A percentile compares a stretch with the other conserved stretches of the same genome.
These are phyloP conservation scores for Penicillium paxilli DNA, from an alignment of 495 filamentous ascomycete genomes.

Conservation along the genomic window DNA sequence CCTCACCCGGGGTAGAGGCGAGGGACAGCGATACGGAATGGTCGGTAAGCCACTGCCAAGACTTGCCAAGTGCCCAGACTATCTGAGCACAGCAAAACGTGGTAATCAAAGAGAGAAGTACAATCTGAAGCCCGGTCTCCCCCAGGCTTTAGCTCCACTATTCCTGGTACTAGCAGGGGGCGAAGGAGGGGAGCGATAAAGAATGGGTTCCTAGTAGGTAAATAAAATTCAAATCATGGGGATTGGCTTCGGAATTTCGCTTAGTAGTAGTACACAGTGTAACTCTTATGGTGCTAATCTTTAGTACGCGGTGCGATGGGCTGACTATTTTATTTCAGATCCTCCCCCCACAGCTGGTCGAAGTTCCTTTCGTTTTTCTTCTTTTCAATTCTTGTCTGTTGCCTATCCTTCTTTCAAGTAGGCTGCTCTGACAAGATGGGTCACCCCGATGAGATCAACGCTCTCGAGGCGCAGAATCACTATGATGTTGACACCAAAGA, in stretches of 20 bases:
- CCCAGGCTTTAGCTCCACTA: constrained; percentile 3
- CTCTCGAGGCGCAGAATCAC: constrained; percentile 7
- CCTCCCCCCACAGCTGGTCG: background rate
- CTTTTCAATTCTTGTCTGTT: constrained; percentile 1
- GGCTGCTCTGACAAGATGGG: constrained; percentile 3
- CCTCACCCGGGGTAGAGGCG: background rate
- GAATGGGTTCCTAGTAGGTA: no score
- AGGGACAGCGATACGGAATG: background rate
- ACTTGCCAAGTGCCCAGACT: background rate
- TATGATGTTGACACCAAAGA: constrained; percentile 1
- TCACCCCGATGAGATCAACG: constrained; percentile 11
- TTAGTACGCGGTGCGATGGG: background rate
- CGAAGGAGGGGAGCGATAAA: constrained; percentile 3
- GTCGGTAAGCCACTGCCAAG: background rate
- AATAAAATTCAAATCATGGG: background rate
- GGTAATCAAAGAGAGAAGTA: background rate
- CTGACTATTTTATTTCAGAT: background rate
- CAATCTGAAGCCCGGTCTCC: background rate
- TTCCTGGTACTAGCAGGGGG: background rate
- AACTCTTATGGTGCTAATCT: no score
- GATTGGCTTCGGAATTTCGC: constrained; percentile 9
- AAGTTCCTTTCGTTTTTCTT: background rate
- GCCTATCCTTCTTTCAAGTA: background rate
- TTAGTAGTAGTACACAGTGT: no score
- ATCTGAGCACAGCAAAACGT: background rate